A percentile compares a stretch with the other conserved stretches of the same genome.
Conservation (phyloP, 106 monocot genomes). For the Phalaenopsis aphrodite region DNA sequence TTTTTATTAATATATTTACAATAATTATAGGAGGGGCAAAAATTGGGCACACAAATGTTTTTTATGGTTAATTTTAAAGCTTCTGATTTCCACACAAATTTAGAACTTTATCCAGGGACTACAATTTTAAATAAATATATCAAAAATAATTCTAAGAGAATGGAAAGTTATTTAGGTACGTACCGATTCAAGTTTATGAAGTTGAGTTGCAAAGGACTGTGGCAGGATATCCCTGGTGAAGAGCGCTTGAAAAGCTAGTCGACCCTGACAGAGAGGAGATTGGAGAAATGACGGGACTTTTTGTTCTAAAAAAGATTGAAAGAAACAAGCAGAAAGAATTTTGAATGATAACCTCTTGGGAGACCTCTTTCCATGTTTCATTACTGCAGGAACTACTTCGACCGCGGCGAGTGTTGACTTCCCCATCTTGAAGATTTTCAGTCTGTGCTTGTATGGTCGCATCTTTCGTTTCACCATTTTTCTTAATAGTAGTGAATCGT, state of each 20-base stretch:
- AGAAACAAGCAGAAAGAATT: background rate
- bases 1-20: too few species aligned
- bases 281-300: slow-evolving; percentile 24
- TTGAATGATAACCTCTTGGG: slow-evolving; percentile 62
- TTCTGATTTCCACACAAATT: too few species aligned
- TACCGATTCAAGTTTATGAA: slow-evolving; percentile 5
- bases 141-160: too few species aligned
- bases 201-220: slow-evolving; percentile 77
- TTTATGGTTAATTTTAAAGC: too few species aligned
- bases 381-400: slow-evolving; percentile 31
- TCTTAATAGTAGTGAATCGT: slow-evolving; percentile 16
- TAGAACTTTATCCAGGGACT: too few species aligned
- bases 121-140: too few species aligned
- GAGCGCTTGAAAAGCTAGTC: slow-evolving; percentile 76
- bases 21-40: too few species aligned
- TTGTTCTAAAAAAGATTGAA: background rate
- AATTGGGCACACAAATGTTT: too few species aligned
- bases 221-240: slow-evolving; percentile 73
- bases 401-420: slow-evolving; percentile 16
- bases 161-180: background rate
- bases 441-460: slow-evolving; percentile 11
- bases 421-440: slow-evolving; percentile 9
- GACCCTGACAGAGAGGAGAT: slow-evolving; percentile 63
- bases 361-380: slow-evolving; percentile 86
- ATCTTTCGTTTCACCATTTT: slow-evolving; percentile 23